Evolutionary conservation across 257 asterid species (phyloP), one percentile per base, ranked within the genome.

Genomic region (Oldenlandia corymbosa): DNA sequence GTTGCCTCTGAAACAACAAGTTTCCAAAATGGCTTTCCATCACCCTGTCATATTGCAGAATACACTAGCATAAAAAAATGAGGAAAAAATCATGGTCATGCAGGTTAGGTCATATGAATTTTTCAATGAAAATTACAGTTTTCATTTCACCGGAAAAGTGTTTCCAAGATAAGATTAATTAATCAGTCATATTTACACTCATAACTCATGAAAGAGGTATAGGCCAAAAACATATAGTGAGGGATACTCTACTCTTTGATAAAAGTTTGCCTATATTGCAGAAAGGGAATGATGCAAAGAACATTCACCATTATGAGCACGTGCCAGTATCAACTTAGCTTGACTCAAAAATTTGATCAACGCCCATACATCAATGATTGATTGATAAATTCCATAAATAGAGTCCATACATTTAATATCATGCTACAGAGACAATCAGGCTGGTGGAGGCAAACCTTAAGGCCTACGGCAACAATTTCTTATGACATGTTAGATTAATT

Each of bases 11-110:
- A 77, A 65, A 92, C 97, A 26, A 87, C 88, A 43, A 83, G 85
- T 76, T 78, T 92, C 99, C 97, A 92, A 68, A 92, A 92, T 43
- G 97, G 95, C 75, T 71, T 86, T 20, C 95, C 99, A 71, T 92
- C 99, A 68, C 91, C 95, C 99, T 89, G 75, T 56, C 71, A 69
- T 64, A 21, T 58, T 37, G 32, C 31, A 20, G 26, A n/a, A 42
- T 58, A 54, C 39, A 26, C 54, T 51, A 55, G 52, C 32, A 52
- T 34, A 51, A 73, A 66, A 10, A 51, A 37, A 26, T 18, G 3
- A 45, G 31, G 18, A 48, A 16, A 23, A 48, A 39, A 24, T 21
- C 30, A 2, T 41, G 43, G 42, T 42, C 37, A 28, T 26, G 46
- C 18, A 36, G n/a, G n/a, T 20, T 36, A 54, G 14, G 14, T 24